Conservation (phyloP, 2,329 filamentous ascomycete species). For the Ceratocystis alfenasii region DNA sequence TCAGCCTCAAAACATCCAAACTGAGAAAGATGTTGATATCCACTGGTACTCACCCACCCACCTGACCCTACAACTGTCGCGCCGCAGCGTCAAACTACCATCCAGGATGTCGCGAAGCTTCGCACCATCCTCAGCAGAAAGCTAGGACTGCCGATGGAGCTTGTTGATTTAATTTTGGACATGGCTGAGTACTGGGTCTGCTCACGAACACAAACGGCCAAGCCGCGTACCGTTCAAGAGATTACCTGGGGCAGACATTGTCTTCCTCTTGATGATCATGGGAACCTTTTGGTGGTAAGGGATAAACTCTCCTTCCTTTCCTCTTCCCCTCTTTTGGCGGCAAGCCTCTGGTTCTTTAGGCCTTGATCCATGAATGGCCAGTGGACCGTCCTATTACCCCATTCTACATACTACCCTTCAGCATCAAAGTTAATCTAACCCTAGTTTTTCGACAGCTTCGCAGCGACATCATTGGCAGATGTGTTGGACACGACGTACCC, state of each 20-base stretch:
- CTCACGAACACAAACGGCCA: conserved; percentile 26
- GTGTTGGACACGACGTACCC: neutral
- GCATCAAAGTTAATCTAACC: neutral
- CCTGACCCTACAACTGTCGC: no score
- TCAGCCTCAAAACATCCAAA: no score
- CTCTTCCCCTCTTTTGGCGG: neutral
- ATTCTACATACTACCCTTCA: neutral
- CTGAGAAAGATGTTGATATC: no score
- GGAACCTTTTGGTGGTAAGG: conserved; percentile 14
- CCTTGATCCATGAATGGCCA: neutral
- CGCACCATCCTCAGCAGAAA: conserved; percentile 38
- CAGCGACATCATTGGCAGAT: conserved; percentile 24
- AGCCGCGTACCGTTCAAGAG: no score
- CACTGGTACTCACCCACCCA: no score
- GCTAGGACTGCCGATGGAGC: conserved; percentile 39
- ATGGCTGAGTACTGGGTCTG: conserved; percentile 52
- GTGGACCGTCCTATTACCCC: neutral
- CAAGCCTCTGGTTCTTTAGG: neutral
- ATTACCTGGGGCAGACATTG: no score
- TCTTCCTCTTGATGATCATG: neutral
- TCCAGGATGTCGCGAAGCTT: conserved; percentile 37
- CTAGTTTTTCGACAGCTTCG: conserved; percentile 30
- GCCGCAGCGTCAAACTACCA: neutral
- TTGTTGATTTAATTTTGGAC: conserved; percentile 47
- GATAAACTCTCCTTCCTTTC: neutral